phyloP scores from a whole-genome alignment of 495 filamentous ascomycete genomes.

The Tuber indicum region DNA sequence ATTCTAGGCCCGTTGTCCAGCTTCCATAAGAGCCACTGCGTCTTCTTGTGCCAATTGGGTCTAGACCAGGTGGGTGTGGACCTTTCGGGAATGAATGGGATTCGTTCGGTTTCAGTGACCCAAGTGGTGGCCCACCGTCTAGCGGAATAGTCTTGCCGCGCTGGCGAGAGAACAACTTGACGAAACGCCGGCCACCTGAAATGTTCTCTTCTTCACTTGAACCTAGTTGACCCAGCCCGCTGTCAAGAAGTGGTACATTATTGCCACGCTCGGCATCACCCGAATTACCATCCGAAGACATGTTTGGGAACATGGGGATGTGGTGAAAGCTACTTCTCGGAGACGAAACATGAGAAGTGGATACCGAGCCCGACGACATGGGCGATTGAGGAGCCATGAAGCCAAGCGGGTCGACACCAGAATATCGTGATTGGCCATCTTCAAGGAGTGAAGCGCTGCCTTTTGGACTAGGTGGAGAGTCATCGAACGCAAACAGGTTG shows the following conservation, averaged over 20 bases:
- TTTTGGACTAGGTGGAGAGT: constrained; percentile 53
- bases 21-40: constrained; percentile 62
- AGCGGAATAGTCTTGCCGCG: constrained; percentile 65
- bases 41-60: constrained; percentile 60
- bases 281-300: constrained; percentile 44
- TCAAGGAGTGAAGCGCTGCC: constrained; percentile 38
- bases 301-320: constrained; percentile 51
- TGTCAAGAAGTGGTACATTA: constrained; percentile 42
- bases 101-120: constrained; percentile 66
- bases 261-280: constrained; percentile 41
- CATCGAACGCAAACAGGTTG: constrained; percentile 71
- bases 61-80: constrained; percentile 48
- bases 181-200: constrained; percentile 50
- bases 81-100: constrained; percentile 76
- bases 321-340: constrained; percentile 52
- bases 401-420: constrained; percentile 43
- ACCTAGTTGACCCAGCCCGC: constrained; percentile 42
- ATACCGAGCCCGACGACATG: constrained; percentile 57
- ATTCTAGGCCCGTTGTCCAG: constrained; percentile 48
- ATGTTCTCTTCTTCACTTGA: constrained; percentile 14
- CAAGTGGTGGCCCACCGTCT: constrained; percentile 58
- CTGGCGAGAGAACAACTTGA: constrained; percentile 60
- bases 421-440: constrained; percentile 45
- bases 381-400: constrained; percentile 62
- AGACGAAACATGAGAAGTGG: constrained; percentile 63